Base-by-base conservation (phyloP, 495 filamentous ascomycete genomes). In the Gamarada debralockiae region DNA sequence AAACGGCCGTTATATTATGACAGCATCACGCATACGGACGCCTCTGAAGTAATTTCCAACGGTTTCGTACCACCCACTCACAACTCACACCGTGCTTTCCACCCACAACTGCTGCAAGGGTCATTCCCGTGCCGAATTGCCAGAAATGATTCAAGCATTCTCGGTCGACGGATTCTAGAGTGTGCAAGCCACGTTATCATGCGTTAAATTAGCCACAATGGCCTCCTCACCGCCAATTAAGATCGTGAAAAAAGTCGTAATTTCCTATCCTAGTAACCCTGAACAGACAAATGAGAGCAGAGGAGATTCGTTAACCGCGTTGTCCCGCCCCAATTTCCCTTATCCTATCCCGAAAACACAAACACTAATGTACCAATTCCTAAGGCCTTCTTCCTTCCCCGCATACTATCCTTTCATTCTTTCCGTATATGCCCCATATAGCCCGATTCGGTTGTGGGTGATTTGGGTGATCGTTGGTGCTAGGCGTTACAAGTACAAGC, bases 401-500 rank as follows among this genome's bases (percentile, higher is more conserved):
- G 2, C 6, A 10, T 12, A n/a, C 23, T 45, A 6, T 25, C 42
- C 37, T 20, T 6, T 17, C 20, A 12, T 43, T 40, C 21, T 23
- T n/a, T 7, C 51, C 51, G 51, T 41, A 17, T 22, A 25, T 48
- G 37, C 34, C 33, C 10, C 37, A 20, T 18, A 37, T 44, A 23
- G 8, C 31, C 31, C 24, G 13, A 22, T 13, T n/a, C n/a, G n/a
- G 15, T 39, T 27, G 22, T 40, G 24, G 18, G 49, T 29, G 27
- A 29, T 29, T 29, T 4, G 4, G 27, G 27, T 29, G 31, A 47
- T 36, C 31, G 31, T 40, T 47, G 3, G 24, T 13, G 49, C 34
- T 36, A 37, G 31, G 36, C 49, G 48, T 47, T 39, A 53, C 52
- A 40, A 45, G 20, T 55, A 49, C 59, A 58, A 56, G 55, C 51